Conservation (phyloP, 2,329 filamentous ascomycete genomes). For the Colletotrichum salicis region DNA sequence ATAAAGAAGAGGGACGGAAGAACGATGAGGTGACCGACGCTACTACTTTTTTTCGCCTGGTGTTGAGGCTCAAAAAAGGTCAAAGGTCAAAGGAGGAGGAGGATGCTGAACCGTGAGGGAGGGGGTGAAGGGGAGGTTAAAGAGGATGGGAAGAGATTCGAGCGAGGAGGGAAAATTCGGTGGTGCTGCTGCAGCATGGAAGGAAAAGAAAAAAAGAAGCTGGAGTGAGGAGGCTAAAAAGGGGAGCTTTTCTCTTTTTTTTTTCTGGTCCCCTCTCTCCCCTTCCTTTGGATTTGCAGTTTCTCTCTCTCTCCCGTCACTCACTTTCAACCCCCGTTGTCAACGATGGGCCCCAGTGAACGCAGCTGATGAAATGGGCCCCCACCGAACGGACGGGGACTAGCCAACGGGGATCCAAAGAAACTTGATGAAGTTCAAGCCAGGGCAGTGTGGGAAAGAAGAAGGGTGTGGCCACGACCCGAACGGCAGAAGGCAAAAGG, state of each 20-base stretch:
- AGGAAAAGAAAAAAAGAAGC: conserved; percentile 31
- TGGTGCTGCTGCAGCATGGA: conserved; percentile 9
- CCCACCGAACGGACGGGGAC: conserved; percentile 22
- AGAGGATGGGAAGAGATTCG: conserved; percentile 34
- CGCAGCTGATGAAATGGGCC: conserved; percentile 28
- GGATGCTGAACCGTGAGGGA: conserved; percentile 20
- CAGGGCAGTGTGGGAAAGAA: not conserved
- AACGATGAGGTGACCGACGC: conserved; percentile 6
- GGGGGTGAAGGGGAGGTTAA: conserved; percentile 19
- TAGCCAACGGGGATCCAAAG: conserved; percentile 25
- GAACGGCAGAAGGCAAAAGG: conserved; percentile 32
- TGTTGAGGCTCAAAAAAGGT: conserved; percentile 11
- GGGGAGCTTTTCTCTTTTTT: conserved; percentile 26
- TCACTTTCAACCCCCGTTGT: conserved; percentile 9
- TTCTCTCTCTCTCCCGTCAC: conserved; percentile 10
- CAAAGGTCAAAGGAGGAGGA: conserved; percentile 1
- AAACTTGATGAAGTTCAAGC: too few species aligned
- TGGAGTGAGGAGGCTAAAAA: conserved; percentile 33
- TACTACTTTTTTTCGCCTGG: conserved; percentile 11
- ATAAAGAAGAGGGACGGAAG: not conserved
- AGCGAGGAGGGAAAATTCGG: conserved; percentile 25
- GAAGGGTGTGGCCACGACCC: conserved; percentile 8
- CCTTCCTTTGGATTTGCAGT: conserved; percentile 6
- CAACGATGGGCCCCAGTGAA: conserved; percentile 27
- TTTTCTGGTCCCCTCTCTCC: conserved; percentile 1